Base-by-base conservation (phyloP, 108 stramenopile species). In the Skeletonema tropicum region DNA sequence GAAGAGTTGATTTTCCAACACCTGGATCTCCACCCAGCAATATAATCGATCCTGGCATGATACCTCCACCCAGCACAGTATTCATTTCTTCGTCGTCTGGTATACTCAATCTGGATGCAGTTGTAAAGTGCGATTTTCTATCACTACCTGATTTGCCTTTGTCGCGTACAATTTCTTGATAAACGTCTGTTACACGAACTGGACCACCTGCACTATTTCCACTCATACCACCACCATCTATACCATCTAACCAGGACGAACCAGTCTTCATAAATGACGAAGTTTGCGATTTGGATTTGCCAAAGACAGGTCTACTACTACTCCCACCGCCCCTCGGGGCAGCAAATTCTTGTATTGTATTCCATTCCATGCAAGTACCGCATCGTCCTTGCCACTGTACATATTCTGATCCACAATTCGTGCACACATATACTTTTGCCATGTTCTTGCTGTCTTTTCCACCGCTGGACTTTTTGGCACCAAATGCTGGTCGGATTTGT, bases 21-120 rank as follows among this genome's bases (percentile, higher is more conserved):
- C 76, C 98, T n/a, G 98, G 98, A 73, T 94, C 92, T 4, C 98
- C 98, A 14, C 94, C 97, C 31, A 98, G 68, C 52, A 98, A 79
- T 3, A 76, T 88, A 41, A 98, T 71, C 4, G 95, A 96, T 32
- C 97, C 98, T 23, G 85, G 86, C 84, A 96, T 90, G 23, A 98
- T 71, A 6, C 97, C 97, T 2, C 98, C 98, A 6, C 98, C 98
- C 61, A 98, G 78, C 6, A 98, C 98, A 30, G 89, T 68, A 68
- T 96, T 92, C 58, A 97, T 74, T 77, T 97, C 97, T 26, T 90
- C 72, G 59, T 91, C 91, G 39, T 89, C 73, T 14, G 94, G 93
- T 46, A 93, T 77, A 17, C 33, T 23, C 57, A 82, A 52, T 49
- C 92, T 81, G 52, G 52, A 66, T 23, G 69, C 71, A 39, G 41